These are phyloP conservation scores for Metschnikowia vanudenii DNA, from an alignment of 805 yeast genomes.

Conservation along the genomic window DNA sequence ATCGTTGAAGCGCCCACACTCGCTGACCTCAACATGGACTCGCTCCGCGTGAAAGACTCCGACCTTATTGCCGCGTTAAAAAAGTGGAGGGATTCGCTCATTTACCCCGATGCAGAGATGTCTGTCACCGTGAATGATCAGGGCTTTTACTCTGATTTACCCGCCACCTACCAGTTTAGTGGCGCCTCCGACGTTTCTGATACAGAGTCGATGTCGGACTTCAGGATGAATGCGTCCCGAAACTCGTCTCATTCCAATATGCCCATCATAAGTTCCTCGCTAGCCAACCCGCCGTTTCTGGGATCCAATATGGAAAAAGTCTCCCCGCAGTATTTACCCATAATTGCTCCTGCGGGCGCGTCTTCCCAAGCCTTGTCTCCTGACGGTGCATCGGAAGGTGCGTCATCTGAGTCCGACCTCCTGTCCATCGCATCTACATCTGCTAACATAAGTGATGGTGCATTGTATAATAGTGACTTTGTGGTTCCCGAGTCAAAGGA, in stretches of 20 bases:
- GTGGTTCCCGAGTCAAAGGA: slow-evolving; percentile 1
- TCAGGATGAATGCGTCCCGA: not conserved
- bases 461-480: slow-evolving; percentile 10
- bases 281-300: not conserved
- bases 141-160: slow-evolving; percentile 36
- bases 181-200: slow-evolving; percentile 30
- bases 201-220: slow-evolving; percentile 26
- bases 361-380: too few species aligned
- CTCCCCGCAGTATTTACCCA: slow-evolving; percentile 7
- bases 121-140: slow-evolving; percentile 33
- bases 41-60: slow-evolving; percentile 3
- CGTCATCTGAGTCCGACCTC: slow-evolving; percentile 12
- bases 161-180: slow-evolving; percentile 14
- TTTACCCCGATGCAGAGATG: slow-evolving; percentile 21
- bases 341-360: not conserved
- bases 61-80: slow-evolving; percentile 16
- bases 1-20: slow-evolving; percentile 7
- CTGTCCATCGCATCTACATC: slow-evolving; percentile 14
- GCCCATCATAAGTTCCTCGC: not conserved
- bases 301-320: not conserved
- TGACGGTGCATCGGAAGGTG: too few species aligned
- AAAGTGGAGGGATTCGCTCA: slow-evolving; percentile 30
- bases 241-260: slow-evolving; percentile 1
- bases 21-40: slow-evolving; percentile 8
- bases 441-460: slow-evolving; percentile 8